A percentile compares a stretch with the other conserved stretches of the same genome.
Evolutionary conservation across 345 rosid species (phyloP).

Genomic region (Citrus glauca): DNA sequence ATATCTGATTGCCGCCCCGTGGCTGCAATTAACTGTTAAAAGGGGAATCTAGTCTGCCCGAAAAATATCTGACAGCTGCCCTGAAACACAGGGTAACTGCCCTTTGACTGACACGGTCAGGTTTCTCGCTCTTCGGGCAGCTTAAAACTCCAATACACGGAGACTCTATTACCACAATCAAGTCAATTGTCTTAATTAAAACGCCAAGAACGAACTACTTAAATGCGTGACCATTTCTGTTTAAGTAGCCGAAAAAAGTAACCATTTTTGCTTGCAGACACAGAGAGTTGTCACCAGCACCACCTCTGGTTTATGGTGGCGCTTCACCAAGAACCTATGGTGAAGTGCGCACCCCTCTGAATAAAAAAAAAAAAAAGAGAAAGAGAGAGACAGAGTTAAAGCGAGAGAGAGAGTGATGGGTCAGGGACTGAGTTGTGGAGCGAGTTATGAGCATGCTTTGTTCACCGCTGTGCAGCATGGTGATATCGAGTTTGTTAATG

Average conservation of each 20-base stretch:
- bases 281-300: not conserved
- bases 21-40: not conserved
- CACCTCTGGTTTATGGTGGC: conserved; percentile 41
- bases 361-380: not conserved
- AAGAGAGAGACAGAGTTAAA: not conserved
- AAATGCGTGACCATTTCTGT: not conserved
- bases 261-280: not conserved
- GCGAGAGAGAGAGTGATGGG: conserved; percentile 51
- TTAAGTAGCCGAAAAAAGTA: not conserved
- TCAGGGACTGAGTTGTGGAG: conserved; percentile 82
- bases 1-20: not conserved
- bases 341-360: conserved; percentile 20
- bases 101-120: not conserved
- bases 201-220: not conserved
- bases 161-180: not conserved
- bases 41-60: not conserved
- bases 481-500: conserved; percentile 44
- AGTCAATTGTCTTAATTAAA: conserved; percentile 13
- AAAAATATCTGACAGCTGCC: conserved; percentile 3
- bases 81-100: not conserved
- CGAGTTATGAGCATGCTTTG: conserved; percentile 62
- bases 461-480: conserved; percentile 79
- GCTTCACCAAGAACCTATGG: conserved; percentile 47
- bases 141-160: conserved; percentile 34
- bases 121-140: conserved; percentile 33